phyloP scores from a whole-genome alignment of 805 yeast species.

The Starmerella etchellsii region DNA sequence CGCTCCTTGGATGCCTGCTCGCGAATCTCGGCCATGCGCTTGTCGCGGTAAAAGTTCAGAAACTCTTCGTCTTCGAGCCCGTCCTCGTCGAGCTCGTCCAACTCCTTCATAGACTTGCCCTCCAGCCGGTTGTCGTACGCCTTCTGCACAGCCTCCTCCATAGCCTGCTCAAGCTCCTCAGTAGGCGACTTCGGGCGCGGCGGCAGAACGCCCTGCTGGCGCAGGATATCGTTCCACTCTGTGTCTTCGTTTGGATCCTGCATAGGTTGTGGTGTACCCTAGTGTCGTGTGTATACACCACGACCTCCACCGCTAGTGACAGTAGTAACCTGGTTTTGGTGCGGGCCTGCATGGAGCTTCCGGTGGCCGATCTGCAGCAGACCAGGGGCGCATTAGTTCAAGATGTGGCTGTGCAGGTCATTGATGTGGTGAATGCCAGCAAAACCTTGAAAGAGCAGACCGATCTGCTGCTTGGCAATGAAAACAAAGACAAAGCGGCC shows the following conservation, averaged over 20 bases:
- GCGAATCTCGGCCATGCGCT: slow-evolving; percentile 63
- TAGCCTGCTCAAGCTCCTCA: slow-evolving; percentile 71
- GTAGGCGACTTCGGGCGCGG: slow-evolving; percentile 83
- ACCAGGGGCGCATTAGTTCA: background rate
- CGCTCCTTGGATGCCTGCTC: slow-evolving; percentile 41
- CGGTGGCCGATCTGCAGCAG: too few relatives aligned
- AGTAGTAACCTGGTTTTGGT: too few relatives aligned
- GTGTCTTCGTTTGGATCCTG: slow-evolving; percentile 87
- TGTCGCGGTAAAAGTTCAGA: slow-evolving; percentile 58
- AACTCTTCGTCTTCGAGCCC: slow-evolving; percentile 77
- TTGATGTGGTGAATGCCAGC: background rate
- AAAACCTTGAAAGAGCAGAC: slow-evolving; percentile 12
- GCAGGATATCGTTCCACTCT: slow-evolving; percentile 93
- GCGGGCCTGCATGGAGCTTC: too few relatives aligned
- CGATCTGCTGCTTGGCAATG: slow-evolving; percentile 19
- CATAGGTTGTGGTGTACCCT: slow-evolving; percentile 9
- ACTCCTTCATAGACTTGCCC: slow-evolving; percentile 59
- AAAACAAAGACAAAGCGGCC: slow-evolving; percentile 5
- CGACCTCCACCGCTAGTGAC: background rate
- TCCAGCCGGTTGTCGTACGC: slow-evolving; percentile 80
- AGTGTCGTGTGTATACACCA: too few relatives aligned
- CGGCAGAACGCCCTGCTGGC: slow-evolving; percentile 85
- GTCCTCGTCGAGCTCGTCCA: slow-evolving; percentile 80
- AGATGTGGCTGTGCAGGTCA: background rate
- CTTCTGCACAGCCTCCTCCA: slow-evolving; percentile 63